Evolutionary conservation across 2,329 filamentous ascomycete genomes (phyloP), one percentile per base, ranked within the genome.

Genomic region (Epichloe elymi): DNA sequence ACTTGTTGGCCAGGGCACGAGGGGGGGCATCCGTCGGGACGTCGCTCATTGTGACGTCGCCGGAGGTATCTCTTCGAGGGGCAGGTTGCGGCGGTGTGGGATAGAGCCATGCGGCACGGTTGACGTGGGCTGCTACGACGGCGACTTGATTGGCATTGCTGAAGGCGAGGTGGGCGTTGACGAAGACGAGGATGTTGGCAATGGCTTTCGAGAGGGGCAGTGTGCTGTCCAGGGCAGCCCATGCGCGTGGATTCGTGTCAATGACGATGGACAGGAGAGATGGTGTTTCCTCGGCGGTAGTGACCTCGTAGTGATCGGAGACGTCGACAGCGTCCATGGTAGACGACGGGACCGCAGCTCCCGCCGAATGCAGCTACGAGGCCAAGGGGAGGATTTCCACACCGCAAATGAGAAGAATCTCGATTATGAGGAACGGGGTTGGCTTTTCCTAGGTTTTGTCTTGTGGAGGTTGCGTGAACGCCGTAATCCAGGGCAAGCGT

Each of bases 201-300:
- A 98, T 75, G 54, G 88, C 88, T 61, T 85, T 84, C 47, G 86
- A 86, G 54, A 98, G 79, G 30, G 91, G 82, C 7, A 97, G 81
- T 35, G 79, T 79, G 51, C 80, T 70, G 54, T 83, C 75, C 43
- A 97, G 79, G 54, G 87, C 76, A 6, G 87, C 82, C 93, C 93
- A 95, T 60, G 93, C 90, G 60, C 90, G 86, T 2, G 93, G 93
- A 65, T 98, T 98, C 26, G 91, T 96, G 72, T 98, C 93, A 71
- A 98, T 79, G 62, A 98, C 77, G 61, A 98, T 83, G 58, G 88
- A 85, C 49, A 96, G 81, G 37, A 98, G 82, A 14, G 91, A 95
- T 0, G 93, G 88, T 5, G 77, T 71, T 55, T 80, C 77, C 51
- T 74, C 76, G 48, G 69, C 73, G 43, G 71, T 70, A 56, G 70